A percentile compares a stretch with the other conserved stretches of the same genome.
Conservation (phyloP, 1,284 basidiomycete genomes). For the Fomitopsis betulina region DNA sequence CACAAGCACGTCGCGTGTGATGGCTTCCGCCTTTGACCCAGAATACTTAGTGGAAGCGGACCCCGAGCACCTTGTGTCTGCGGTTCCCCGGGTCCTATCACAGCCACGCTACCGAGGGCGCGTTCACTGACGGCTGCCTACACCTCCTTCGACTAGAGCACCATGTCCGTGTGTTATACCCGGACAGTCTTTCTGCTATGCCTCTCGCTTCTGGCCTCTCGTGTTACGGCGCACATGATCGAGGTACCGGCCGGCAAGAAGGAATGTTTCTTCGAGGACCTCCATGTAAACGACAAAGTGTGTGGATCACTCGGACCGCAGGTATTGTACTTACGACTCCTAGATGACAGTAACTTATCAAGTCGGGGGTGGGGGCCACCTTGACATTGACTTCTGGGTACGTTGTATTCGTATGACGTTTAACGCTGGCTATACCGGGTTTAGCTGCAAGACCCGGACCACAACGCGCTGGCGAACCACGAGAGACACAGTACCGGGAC, state of each 20-base stretch:
- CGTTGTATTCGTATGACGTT: constrained; percentile 20
- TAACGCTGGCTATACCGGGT: background rate
- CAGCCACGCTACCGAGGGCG: constrained; percentile 1
- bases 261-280: constrained; percentile 98
- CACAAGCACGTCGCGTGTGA: constrained; percentile 18
- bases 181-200: constrained; percentile 25
- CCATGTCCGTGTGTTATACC: constrained; percentile 38
- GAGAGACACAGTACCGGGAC: constrained; percentile 89
- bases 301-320: background rate
- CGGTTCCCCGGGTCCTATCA: background rate
- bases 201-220: constrained; percentile 36
- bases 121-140: background rate
- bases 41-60: constrained; percentile 6
- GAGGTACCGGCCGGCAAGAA: constrained; percentile 75
- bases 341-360: constrained; percentile 99
- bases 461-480: constrained; percentile 69
- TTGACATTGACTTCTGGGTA: constrained; percentile 97
- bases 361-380: constrained; percentile 93
- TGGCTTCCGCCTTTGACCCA: constrained; percentile 8
- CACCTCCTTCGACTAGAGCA: constrained; percentile 10
- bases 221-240: constrained; percentile 62
- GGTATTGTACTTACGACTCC: constrained; percentile 3
- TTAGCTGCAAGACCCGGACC: constrained; percentile 78
- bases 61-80: constrained; percentile 11
- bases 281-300: constrained; percentile 93